Conservation (phyloP, 106 monocot genomes). For the Alisma plantagoaquatica region DNA sequence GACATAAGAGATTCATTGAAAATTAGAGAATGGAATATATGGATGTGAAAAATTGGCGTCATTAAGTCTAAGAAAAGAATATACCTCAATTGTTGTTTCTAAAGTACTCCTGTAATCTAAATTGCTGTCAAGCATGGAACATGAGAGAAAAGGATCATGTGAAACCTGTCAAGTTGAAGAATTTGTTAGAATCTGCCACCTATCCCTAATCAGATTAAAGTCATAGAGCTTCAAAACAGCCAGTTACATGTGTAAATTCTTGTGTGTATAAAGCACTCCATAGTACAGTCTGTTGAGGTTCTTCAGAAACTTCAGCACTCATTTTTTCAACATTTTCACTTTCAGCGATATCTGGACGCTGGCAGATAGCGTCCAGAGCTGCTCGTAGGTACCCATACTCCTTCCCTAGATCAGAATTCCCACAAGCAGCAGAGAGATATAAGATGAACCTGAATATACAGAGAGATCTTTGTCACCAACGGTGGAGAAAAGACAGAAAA, state of each 20-base stretch:
- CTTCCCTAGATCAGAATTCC: constrained; percentile 53
- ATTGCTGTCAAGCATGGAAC: constrained; percentile 59
- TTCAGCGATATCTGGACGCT: constrained; percentile 1
- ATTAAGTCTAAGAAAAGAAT: neutral
- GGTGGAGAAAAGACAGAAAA: too few species aligned
- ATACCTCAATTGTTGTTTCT: constrained; percentile 70
- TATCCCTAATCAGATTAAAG: neutral
- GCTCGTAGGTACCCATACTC: constrained; percentile 43
- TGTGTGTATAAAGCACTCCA: constrained; percentile 75
- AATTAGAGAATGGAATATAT: too few species aligned
- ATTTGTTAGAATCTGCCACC: constrained; percentile 3
- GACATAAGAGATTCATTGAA: too few species aligned
- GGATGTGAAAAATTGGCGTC: neutral
- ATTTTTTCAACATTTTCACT: constrained; percentile 2
- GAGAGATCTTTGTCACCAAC: neutral
- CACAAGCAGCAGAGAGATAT: constrained; percentile 62
- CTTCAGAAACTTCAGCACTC: too few species aligned
- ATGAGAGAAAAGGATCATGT: constrained; percentile 22
- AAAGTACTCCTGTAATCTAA: constrained; percentile 53
- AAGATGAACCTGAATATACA: constrained; percentile 25
- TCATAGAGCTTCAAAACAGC: neutral
- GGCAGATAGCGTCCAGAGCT: constrained; percentile 59
- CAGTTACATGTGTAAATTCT: constrained; percentile 47
- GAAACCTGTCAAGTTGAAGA: constrained; percentile 38
- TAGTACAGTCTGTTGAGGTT: constrained; percentile 31